phyloP scores from a whole-genome alignment of 306 rosid genomes.

The Vigna angularis region DNA sequence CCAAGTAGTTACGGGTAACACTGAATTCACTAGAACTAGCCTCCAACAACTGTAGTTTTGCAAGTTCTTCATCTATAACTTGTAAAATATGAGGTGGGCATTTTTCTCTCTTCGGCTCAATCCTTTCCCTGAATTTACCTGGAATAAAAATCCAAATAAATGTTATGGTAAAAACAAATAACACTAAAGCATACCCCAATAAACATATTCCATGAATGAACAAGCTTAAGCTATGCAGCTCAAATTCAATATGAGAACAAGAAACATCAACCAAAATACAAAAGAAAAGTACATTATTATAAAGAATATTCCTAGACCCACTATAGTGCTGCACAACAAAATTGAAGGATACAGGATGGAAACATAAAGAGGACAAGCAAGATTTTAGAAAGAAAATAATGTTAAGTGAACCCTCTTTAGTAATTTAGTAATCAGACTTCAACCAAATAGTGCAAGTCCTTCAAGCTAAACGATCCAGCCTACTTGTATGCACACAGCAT shows the following conservation, averaged over 20 bases:
- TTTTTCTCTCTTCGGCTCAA: conserved; percentile 94
- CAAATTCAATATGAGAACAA: conserved; percentile 24
- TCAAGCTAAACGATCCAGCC: neutral
- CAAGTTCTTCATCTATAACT: conserved; percentile 96
- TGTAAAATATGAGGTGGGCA: conserved; percentile 92
- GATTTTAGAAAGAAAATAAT: neutral
- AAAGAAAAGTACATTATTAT: neutral
- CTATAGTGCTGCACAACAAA: neutral
- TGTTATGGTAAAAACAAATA: conserved; percentile 25
- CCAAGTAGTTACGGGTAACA: conserved; percentile 96
- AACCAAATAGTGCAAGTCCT: conserved; percentile 23
- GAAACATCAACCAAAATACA: conserved; percentile 21
- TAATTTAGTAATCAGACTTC: conserved; percentile 33
- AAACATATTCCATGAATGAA: conserved; percentile 13
- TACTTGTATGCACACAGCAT: conserved; percentile 28
- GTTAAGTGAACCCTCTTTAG: conserved; percentile 21
- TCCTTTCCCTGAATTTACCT: conserved; percentile 94
- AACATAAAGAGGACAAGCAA: conserved; percentile 3
- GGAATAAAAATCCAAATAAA: conserved; percentile 46
- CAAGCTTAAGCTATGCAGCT: conserved; percentile 25
- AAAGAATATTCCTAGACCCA: conserved; percentile 30
- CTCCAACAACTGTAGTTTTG: conserved; percentile 91
- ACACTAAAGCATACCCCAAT: conserved; percentile 31
- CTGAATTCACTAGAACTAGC: conserved; percentile 99
- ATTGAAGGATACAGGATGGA: neutral